Base-by-base conservation (phyloP, 768 basidiomycete species). In the Hericium coralloides region DNA sequence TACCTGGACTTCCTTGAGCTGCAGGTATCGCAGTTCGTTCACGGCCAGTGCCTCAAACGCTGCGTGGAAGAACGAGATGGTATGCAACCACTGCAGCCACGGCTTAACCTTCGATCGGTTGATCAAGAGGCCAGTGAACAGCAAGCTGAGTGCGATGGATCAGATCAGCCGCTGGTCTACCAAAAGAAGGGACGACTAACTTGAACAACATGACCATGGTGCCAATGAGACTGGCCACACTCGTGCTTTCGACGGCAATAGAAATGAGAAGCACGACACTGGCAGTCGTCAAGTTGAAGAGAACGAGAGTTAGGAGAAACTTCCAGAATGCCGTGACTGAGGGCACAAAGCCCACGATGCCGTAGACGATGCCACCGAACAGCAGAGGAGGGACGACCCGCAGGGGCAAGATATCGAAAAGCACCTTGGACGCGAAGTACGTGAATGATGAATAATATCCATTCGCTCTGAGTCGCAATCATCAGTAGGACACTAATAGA, bases 181-280 rank as follows among this genome's bases (percentile, higher is more conserved):
- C 37, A 5, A 10, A 23, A 58, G 55, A 25, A 26, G 38, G 38
- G 20, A 57, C 18, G 0, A 78, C 92, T 67, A 63, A 98, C 95
- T 99, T 99, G 83, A 95, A 98, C 53, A 99, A 77, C 95, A 99
- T 98, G 63, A 97, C 81, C 58, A 98, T 71, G 3, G 93, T 97
- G 31, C 95, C 97, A n/a, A 93, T 82, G 57, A 98, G 74, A 66
- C 90, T 95, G 2, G 95, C 95, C 26, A 99, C 84, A 55, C 91
- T 86, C 37, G 84, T 85, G 68, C 85, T 91, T 53, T 85, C 82
- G 63, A 97, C 89, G 1, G 90, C 84, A 57, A 98, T 91, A 22
- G 92, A 95, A 38, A 99, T 75, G 71, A 93, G 80, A 4, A 99
- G 74, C 20, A 98, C 89, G 41, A 95, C 88, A 66, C 87, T 91